Percentiles rank a stretch among this genome's conserved stretches.
phyloP scores from a whole-genome alignment of 2,329 filamentous ascomycete genomes.

The Mariannaea sp. region DNA sequence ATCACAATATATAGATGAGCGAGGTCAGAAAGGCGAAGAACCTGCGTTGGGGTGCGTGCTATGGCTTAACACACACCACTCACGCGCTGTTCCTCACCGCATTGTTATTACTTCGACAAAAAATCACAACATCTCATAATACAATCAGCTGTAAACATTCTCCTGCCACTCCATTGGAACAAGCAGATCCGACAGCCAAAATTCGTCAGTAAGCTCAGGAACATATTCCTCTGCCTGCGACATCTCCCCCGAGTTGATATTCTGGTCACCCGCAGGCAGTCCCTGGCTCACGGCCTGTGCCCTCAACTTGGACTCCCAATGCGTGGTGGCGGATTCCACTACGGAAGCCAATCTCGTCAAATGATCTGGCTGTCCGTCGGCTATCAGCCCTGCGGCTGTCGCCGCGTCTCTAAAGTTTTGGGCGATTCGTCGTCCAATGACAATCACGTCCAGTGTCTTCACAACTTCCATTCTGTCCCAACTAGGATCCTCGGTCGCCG shows the following conservation, averaged over 20 bases:
- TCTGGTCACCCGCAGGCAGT: background rate
- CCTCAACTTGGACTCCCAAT: conserved; percentile 3
- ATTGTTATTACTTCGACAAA: too few relatives aligned
- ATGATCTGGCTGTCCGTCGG: background rate
- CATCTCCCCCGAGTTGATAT: background rate
- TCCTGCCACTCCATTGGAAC: background rate
- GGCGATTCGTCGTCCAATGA: background rate
- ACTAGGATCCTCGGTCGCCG: background rate
- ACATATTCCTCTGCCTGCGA: background rate
- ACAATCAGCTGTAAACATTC: too few relatives aligned
- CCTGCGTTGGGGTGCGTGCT: too few relatives aligned
- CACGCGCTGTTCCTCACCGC: too few relatives aligned
- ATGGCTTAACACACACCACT: too few relatives aligned
- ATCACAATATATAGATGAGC: too few relatives aligned
- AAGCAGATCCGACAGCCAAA: background rate
- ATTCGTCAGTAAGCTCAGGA: background rate
- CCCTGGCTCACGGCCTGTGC: background rate
- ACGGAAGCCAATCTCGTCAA: background rate
- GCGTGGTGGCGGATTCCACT: background rate
- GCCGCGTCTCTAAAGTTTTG: background rate
- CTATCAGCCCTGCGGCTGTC: background rate
- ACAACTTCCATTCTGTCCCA: background rate
- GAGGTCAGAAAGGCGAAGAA: too few relatives aligned
- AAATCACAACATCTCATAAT: too few relatives aligned
- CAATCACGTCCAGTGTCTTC: background rate